Percentiles rank a stretch among this genome's conserved stretches.
These are phyloP conservation scores for Salix caprea DNA, from an alignment of 345 rosid species.

Conservation along the genomic window DNA sequence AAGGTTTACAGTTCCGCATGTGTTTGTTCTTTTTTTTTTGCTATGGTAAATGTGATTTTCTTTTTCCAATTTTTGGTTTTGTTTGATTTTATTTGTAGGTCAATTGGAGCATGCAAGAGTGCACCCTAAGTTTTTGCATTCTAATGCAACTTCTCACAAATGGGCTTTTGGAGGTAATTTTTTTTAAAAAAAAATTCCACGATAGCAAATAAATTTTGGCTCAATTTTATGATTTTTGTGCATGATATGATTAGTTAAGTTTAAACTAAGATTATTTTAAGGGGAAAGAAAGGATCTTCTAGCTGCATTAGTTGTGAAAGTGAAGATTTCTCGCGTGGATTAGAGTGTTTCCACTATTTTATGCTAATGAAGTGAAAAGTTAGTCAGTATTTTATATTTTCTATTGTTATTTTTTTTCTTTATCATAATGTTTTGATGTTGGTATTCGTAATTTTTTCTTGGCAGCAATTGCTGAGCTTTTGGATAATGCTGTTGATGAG, in stretches of 20 bases:
- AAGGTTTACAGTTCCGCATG: slow-evolving; percentile 16
- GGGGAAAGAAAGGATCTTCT: background rate
- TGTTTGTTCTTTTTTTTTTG: background rate
- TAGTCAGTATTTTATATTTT: background rate
- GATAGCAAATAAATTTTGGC: background rate
- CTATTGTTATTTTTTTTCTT: background rate
- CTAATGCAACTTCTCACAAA: slow-evolving; percentile 98
- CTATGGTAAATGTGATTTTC: background rate
- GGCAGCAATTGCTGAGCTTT: slow-evolving; percentile 93
- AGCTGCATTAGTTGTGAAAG: background rate
- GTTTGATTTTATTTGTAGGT: slow-evolving; percentile 31
- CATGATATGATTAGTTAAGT: background rate
- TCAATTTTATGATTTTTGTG: background rate
- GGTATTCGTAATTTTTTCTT: slow-evolving; percentile 1
- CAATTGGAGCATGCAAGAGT: slow-evolving; percentile 83
- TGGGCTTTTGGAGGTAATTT: slow-evolving; percentile 95
- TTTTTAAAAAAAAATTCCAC: background rate
- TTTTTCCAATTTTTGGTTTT: background rate
- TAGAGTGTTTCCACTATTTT: background rate
- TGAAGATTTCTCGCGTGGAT: background rate
- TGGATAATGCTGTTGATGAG: slow-evolving; percentile 97
- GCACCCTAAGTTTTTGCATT: slow-evolving; percentile 93
- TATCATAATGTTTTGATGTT: background rate
- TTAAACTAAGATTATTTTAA: background rate
- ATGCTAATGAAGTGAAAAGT: background rate